Evolutionary conservation across 148 eudicot species (phyloP), one percentile per base, ranked within the genome.

Genomic region (Cornus florida): DNA sequence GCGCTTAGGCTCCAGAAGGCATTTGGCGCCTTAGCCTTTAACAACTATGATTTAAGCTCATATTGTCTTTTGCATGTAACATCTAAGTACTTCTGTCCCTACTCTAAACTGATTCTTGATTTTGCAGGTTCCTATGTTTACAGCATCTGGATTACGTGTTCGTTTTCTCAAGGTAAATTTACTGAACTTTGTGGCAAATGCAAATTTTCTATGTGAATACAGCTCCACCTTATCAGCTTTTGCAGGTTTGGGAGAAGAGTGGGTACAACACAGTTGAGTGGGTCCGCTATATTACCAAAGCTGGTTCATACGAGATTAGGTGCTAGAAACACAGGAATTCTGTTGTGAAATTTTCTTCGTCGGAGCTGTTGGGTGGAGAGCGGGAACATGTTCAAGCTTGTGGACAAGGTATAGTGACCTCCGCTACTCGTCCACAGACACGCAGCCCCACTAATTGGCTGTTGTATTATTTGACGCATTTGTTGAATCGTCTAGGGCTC

Each of bases 221-320:
- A 23, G 43, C 74, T 68, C 59, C 59, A 75, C 12, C 7, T 8
- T 12, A 70, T 67, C 66, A 10, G 69, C 35, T 68, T 14, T 66
- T 80, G 69, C 86, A 93, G 95, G 97, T 93, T 35, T 95, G 98
- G 97, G 97, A 95, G 87, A 93, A 93, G 88, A 93, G 97, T 48
- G 98, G 98, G 43, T 95, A 95, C 82, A 95, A 95, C 78, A 95
- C 97, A 8, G 97, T 93, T 39, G 98, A 95, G 86, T 95, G 98
- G 98, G 98, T 95, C 73, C 95, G 98, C 74, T 95, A 95, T 50
- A 95, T 95, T 72, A 95, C 98, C 69, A 95, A 95, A 88, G 97
- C 97, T 5, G 97, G 98, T 77, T 91, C 98, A 20, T 95, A 95
- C 24, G 98, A 93, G 88, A 84, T 93, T 71, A 84, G 92, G 72